Conservation (phyloP, 352 stramenopile species). For the Globisporangium barbulae region DNA sequence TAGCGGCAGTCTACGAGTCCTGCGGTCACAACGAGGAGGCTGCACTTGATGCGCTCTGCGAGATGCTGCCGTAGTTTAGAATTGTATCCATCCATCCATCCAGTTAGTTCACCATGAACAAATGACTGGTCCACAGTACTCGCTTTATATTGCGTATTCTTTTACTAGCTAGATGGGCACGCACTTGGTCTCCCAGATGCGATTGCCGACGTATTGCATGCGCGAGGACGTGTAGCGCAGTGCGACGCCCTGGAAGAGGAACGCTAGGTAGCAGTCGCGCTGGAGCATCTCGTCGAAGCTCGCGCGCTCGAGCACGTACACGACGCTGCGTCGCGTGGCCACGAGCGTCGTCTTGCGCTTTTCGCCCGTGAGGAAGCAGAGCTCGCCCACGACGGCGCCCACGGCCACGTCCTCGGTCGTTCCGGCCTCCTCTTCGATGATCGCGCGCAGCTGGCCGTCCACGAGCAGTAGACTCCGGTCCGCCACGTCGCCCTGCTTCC, state of each 20-base stretch:
- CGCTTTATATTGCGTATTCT: not conserved
- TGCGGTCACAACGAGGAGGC: constrained; percentile 53
- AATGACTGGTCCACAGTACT: no score
- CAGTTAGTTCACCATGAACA: not conserved
- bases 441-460: constrained; percentile 57
- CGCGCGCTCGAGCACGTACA: constrained; percentile 57
- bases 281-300: constrained; percentile 66
- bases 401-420: constrained; percentile 70
- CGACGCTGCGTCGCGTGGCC: constrained; percentile 49
- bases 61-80: constrained; percentile 34
- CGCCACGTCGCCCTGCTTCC: constrained; percentile 58
- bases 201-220: constrained; percentile 79
- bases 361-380: constrained; percentile 76
- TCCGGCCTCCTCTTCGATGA: constrained; percentile 76
- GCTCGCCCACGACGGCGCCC: constrained; percentile 70
- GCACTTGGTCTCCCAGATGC: constrained; percentile 85
- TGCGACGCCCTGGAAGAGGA: constrained; percentile 73
- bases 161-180: constrained; percentile 46
- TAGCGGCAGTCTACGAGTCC: constrained; percentile 54
- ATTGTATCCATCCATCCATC: not conserved
- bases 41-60: constrained; percentile 49
- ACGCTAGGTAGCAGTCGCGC: constrained; percentile 61
- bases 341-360: constrained; percentile 81
- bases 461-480: constrained; percentile 61
- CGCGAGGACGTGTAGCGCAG: constrained; percentile 72